A percentile compares a stretch with the other conserved stretches of the same genome.
Conservation (phyloP, 768 basidiomycete genomes). For the Xanthoconium purpureum region DNA sequence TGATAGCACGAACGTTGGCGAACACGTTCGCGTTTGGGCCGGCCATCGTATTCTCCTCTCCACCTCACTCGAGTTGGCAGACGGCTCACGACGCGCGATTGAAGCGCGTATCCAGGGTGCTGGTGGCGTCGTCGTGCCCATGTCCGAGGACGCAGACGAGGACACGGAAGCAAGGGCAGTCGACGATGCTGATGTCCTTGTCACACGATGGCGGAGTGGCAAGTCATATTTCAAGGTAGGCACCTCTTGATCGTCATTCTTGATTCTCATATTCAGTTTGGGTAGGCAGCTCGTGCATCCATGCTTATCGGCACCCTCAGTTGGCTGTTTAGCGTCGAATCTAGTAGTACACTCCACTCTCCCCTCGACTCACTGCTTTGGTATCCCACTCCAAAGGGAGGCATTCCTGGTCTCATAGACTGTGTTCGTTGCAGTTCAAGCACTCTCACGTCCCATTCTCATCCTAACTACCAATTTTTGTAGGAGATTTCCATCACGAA, state of each 20-base stretch:
- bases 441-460: background rate
- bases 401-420: conserved; percentile 54
- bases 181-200: conserved; percentile 63
- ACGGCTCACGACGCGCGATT: conserved; percentile 50
- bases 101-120: conserved; percentile 56
- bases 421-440: conserved; percentile 47
- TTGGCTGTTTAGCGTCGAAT: conserved; percentile 82
- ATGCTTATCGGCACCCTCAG: conserved; percentile 65
- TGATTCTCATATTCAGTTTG: background rate
- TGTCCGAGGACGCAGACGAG: conserved; percentile 43
- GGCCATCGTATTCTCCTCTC: conserved; percentile 61
- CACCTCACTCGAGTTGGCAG: conserved; percentile 51
- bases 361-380: conserved; percentile 79
- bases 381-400: conserved; percentile 70
- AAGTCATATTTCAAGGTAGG: conserved; percentile 67
- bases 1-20: conserved; percentile 10
- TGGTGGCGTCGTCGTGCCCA: conserved; percentile 55
- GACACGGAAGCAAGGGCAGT: conserved; percentile 36
- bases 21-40: conserved; percentile 53
- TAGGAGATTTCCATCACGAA: conserved; percentile 85
- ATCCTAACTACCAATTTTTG: background rate
- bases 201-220: conserved; percentile 69
- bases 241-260: background rate
- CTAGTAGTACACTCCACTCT: conserved; percentile 53
- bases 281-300: conserved; percentile 51